Evolutionary conservation across 495 filamentous ascomycete species (phyloP).

Genomic region (Cercophora sp.): DNA sequence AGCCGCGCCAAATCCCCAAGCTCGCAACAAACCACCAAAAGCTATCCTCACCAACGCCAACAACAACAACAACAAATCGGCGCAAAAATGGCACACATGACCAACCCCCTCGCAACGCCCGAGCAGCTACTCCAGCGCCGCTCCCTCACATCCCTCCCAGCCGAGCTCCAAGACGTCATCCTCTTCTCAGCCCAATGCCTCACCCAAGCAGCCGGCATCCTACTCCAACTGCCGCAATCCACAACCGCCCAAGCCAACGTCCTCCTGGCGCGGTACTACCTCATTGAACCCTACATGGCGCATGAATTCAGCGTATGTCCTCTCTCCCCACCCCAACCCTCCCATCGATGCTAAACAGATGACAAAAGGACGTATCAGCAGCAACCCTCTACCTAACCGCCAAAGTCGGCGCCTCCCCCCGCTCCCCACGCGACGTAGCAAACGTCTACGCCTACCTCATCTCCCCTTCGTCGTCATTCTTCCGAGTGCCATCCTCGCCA

Average conservation of each 20-base stretch:
- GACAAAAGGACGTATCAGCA: constrained; percentile 68
- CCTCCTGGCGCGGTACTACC: constrained; percentile 83
- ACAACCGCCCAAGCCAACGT: constrained; percentile 85
- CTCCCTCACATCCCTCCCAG: constrained; percentile 61
- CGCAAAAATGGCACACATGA: constrained; percentile 62
- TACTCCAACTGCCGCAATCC: constrained; percentile 83
- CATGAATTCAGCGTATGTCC: constrained; percentile 45
- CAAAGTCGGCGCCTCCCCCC: constrained; percentile 75
- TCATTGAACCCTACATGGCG: constrained; percentile 47
- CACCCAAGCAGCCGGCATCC: constrained; percentile 81
- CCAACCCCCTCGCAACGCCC: constrained; percentile 81
- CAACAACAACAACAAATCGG: no score
- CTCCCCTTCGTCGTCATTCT: constrained; percentile 61
- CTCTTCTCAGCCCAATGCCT: constrained; percentile 67
- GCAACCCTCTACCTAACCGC: constrained; percentile 76
- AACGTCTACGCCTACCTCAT: constrained; percentile 83
- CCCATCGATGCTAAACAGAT: constrained; percentile 9
- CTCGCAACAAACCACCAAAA: no score
- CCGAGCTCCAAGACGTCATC: constrained; percentile 71
- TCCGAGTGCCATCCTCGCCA: constrained; percentile 38
- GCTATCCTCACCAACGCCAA: no score
- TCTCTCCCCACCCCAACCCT: neutral
- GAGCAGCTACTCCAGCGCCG: constrained; percentile 61
- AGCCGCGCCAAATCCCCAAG: no score
- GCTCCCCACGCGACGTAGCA: constrained; percentile 70